Evolutionary conservation across 225 moss, liverwort and hornwort species (phyloP), one percentile per base, ranked within the genome.

Genomic region (Antitrichia curtipendula): DNA sequence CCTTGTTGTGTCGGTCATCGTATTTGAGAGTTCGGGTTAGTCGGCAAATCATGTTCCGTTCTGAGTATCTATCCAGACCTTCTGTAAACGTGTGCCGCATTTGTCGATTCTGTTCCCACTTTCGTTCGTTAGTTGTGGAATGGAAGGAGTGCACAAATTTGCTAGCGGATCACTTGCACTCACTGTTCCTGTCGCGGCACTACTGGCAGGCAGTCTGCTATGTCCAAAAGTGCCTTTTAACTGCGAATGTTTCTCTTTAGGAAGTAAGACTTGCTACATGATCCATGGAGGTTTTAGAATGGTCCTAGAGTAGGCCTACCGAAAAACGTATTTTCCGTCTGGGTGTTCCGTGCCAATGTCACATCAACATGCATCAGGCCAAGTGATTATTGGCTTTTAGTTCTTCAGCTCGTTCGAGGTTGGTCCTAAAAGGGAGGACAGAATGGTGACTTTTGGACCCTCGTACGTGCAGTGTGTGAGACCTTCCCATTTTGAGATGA

Each of bases 381-480:
- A 87, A 86, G 63, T 88, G 73, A 87, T 91, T 89, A 87, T 90
- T 92, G 93, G 91, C 94, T 89, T 91, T 57, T 91, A 88, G 93
- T 88, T 91, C 90, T 91, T 89, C 93, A 91, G 72, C 92, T 93
- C 92, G 92, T 92, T 91, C 93, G 91, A 89, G 85, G 84, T 85
- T 92, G 89, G 84, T 82, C 89, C 80, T 75, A 53, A 85, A 89
- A 87, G 91, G 91, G 90, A 93, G 75, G 92, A 87, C 93, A 91
- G 91, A 89, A 84, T 93, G 91, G 94, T 94, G 94, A 94, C 93
- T 84, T 89, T 91, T 94, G 94, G 91, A 94, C 89, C 92, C 91
- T 93, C 92, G 90, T 94, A 88, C 94, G 92, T 94, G 94, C 94
- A 94, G 94, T 93, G 93, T 91, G 91, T 92, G 90, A 93, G 90